A percentile compares a stretch with the other conserved stretches of the same genome.
Evolutionary conservation across 768 basidiomycete genomes (phyloP).

Genomic region (Tremella fuciformis): DNA sequence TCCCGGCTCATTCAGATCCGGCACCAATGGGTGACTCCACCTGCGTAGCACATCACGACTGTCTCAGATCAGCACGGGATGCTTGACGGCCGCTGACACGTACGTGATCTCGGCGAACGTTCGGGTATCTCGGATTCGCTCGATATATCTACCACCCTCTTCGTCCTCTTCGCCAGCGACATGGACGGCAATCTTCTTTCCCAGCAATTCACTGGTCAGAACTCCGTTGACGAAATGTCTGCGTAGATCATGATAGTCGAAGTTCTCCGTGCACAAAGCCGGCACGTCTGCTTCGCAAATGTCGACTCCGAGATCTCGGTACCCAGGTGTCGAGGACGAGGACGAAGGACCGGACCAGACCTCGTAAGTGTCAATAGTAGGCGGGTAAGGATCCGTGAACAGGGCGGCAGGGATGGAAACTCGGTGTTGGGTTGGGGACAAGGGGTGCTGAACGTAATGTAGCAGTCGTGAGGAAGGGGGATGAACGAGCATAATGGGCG

Average conservation of each 20-base stretch:
- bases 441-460: constrained; percentile 38
- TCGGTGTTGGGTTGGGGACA: constrained; percentile 31
- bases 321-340: constrained; percentile 27
- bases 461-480: constrained; percentile 44
- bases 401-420: constrained; percentile 41
- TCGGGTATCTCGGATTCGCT: constrained; percentile 86
- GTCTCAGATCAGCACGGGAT: constrained; percentile 12
- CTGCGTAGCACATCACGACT: constrained; percentile 82
- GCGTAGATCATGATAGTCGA: constrained; percentile 89
- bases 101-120: constrained; percentile 80
- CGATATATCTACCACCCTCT: constrained; percentile 72
- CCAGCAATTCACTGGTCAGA: constrained; percentile 86
- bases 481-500: constrained; percentile 50
- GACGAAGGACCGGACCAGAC: constrained; percentile 69
- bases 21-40: constrained; percentile 93
- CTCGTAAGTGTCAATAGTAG: constrained; percentile 60
- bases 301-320: constrained; percentile 50
- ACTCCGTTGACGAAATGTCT: constrained; percentile 92
- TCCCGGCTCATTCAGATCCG: constrained; percentile 86
- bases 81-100: constrained; percentile 11
- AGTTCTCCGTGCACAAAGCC: constrained; percentile 96
- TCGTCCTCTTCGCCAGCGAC: constrained; percentile 59
- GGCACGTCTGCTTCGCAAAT: constrained; percentile 66
- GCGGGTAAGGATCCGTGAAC: constrained; percentile 76
- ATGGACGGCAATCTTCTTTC: constrained; percentile 91